Evolutionary conservation across 2,329 filamentous ascomycete genomes (phyloP).

Genomic region (Magnaporthiopsis incrustans): DNA sequence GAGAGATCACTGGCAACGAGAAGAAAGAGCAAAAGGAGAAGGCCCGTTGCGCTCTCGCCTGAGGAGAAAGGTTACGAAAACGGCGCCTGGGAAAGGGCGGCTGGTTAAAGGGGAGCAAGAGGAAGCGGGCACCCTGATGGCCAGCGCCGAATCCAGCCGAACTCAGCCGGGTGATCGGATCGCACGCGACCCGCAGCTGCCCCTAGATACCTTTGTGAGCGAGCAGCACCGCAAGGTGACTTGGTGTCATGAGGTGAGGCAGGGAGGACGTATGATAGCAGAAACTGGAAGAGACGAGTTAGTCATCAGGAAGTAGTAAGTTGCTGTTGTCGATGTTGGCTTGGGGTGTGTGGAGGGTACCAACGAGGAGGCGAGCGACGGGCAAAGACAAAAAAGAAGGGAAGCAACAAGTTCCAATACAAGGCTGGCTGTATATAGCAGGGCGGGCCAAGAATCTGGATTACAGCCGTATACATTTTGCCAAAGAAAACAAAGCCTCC

Average conservation of each 20-base stretch:
- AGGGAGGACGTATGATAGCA: not conserved
- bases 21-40: not conserved
- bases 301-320: not conserved
- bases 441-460: not conserved
- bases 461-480: not conserved
- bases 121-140: slow-evolving; percentile 7
- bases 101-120: not conserved
- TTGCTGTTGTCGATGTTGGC: not conserved
- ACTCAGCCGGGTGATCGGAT: not conserved
- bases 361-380: no score
- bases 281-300: not conserved
- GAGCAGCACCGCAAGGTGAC: not conserved
- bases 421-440: not conserved
- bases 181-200: not conserved
- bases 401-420: no score
- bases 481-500: not conserved
- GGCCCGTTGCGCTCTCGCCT: not conserved
- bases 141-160: not conserved
- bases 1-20: not conserved
- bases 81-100: not conserved
- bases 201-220: not conserved
- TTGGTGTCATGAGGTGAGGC: not conserved
- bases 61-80: not conserved
- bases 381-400: no score
- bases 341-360: not conserved